phyloP scores from a whole-genome alignment of 768 basidiomycete genomes.

The Termitomyces titanicus region DNA sequence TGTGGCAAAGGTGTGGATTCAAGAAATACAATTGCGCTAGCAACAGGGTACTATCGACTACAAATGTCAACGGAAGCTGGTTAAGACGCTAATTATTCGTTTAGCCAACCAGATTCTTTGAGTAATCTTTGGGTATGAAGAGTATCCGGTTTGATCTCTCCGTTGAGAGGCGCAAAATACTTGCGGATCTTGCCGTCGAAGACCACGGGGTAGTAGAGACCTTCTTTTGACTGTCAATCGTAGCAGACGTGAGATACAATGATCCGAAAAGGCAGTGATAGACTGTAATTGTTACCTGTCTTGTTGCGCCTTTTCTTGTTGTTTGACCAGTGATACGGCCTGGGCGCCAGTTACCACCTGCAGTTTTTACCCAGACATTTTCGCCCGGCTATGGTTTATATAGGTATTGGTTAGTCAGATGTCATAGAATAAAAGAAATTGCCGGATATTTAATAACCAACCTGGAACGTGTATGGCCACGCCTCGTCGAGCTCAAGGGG shows the following conservation, averaged over 20 bases:
- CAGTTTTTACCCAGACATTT: conserved; percentile 48
- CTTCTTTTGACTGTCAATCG: conserved; percentile 33
- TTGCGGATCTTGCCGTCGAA: conserved; percentile 49
- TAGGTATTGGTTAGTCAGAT: background rate
- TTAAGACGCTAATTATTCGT: conserved; percentile 7
- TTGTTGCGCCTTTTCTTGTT: conserved; percentile 41
- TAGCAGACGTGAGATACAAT: background rate
- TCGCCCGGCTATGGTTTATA: conserved; percentile 28
- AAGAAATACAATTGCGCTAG: background rate
- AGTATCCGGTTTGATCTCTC: conserved; percentile 63
- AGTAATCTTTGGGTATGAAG: conserved; percentile 43
- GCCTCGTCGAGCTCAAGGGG: conserved; percentile 47
- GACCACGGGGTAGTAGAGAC: conserved; percentile 52
- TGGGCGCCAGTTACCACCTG: conserved; percentile 45
- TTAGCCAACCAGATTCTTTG: conserved; percentile 44
- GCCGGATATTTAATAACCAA: conserved; percentile 20
- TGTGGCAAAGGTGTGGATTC: background rate
- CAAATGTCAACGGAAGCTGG: background rate
- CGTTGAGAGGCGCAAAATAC: conserved; percentile 61
- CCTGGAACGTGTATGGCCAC: conserved; percentile 50
- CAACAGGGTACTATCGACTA: background rate
- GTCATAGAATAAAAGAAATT: background rate
- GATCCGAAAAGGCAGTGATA: background rate
- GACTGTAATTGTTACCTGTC: conserved; percentile 34
- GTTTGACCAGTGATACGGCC: conserved; percentile 46